Base-by-base conservation (phyloP, 2,329 filamentous ascomycete genomes). In the Alternaria conjuncta region DNA sequence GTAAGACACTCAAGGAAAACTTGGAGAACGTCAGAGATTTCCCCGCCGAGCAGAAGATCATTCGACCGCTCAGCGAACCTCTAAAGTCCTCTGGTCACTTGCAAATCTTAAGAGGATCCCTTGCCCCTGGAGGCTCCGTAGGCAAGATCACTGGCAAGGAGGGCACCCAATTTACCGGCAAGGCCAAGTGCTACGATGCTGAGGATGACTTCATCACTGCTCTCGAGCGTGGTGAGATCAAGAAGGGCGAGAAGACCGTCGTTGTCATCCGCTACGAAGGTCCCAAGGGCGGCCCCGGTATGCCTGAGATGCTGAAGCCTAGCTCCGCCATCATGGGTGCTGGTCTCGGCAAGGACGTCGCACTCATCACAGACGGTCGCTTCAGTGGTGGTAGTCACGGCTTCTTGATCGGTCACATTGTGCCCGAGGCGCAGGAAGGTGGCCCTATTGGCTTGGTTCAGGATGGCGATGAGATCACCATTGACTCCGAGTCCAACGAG, bases 321-420 rank as follows among this genome's bases (percentile, higher is more conserved):
- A 88, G 85, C 53, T 89, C 89, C 12, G 89, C 89, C 28, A 90
- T 92, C 76, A 92, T 92, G 90, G 90, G 90, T 18, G 89, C 89
- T 20, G 90, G 90, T 15, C 85, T 92, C 11, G 90, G 90, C 71
- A 86, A 92, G 73, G 90, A 93, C 71, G 89, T 92, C 13, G 91
- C 91, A 1, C 86, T 93, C 50, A 85, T 93, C 64, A 92, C 91
- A 2, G 90, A 94, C 72, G 89, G 89, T 0, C 88, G 92, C 43
- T 94, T 93, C 85, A 91, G 88, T 9, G 93, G 93, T 61, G 93
- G 92, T 56, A 91, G 88, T 65, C 92, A 96, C 86, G 92, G 92
- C 43, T 96, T 96, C 86, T 84, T 96, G 71, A 95, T 96, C 73
- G 92, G 92, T 2, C 92, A 96, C 81, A 91, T 97, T 66, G 92